phyloP scores from a whole-genome alignment of 2,329 filamentous ascomycete genomes.

The Cercospora janseana region DNA sequence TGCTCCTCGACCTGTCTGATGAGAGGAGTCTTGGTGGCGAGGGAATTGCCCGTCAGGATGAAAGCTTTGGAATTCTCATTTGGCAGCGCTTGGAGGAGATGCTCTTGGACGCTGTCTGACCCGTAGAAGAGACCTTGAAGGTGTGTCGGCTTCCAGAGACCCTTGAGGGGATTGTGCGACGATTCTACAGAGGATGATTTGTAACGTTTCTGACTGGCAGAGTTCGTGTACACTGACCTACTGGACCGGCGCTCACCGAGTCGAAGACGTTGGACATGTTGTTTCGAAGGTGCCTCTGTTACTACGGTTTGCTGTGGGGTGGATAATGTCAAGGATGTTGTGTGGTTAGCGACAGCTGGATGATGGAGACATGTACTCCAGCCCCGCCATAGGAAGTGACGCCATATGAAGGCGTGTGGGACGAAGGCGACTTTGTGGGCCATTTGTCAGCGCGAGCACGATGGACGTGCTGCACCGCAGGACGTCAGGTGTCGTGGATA shows the following conservation, averaged over 20 bases:
- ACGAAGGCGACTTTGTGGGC: background rate
- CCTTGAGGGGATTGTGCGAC: slow-evolving; percentile 46
- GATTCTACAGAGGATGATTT: slow-evolving; percentile 44
- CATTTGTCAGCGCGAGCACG: no score
- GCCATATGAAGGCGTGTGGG: background rate
- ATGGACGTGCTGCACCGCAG: no score
- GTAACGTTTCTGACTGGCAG: slow-evolving; percentile 30
- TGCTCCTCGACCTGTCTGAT: slow-evolving; percentile 52
- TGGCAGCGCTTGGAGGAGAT: slow-evolving; percentile 49
- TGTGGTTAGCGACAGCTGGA: no score
- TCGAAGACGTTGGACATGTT: slow-evolving; percentile 19
- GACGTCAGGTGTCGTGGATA: no score
- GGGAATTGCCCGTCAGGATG: slow-evolving; percentile 56
- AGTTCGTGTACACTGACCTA: slow-evolving; percentile 23
- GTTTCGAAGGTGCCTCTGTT: background rate
- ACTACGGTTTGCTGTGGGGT: background rate
- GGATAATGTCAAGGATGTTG: no score
- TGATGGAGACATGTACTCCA: background rate
- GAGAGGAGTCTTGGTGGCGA: slow-evolving; percentile 54
- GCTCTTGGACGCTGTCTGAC: slow-evolving; percentile 46
- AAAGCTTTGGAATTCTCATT: slow-evolving; percentile 53
- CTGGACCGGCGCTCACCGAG: slow-evolving; percentile 13
- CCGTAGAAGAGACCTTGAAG: slow-evolving; percentile 54
- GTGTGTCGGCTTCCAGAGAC: slow-evolving; percentile 53
- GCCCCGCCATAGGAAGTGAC: slow-evolving; percentile 1